Base-by-base conservation (phyloP, 352 stramenopile species). In the Pseudoperonospora humuli region DNA sequence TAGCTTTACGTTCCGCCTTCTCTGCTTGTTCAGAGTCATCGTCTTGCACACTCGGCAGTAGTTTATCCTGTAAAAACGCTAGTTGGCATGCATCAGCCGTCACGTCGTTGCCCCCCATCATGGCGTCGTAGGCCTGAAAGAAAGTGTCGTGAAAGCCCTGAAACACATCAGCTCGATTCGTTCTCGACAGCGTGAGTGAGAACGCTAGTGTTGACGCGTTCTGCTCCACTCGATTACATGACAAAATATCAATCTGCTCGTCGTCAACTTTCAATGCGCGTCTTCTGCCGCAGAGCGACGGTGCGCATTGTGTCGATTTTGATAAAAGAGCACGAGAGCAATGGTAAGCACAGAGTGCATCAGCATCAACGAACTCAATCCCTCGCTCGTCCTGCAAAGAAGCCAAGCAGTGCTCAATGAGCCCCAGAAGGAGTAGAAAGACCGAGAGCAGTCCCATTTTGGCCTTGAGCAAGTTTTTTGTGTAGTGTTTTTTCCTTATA, bases 41-140 rank as follows among this genome's bases (percentile, higher is more conserved):
- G 19, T 72, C 53, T 10, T 64, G 34, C 6, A 70, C 51, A 2
- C 42, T 65, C 2, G 69, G 61, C 15, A 86, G 51, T 25, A 84
- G 41, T 50, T 81, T 67, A 14, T 82, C 46, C 46, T 85, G 75
- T 15, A 87, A 20, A 42, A 80, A 83, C 15, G 75, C 64, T 19
- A 90, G 35, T 35, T 85, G 67, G 19, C 75, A 90, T 14, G 71
- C 75, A 21, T 85, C 72, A 25, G 60, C 49, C 13, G 50, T 78
- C 15, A 78, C 56, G 54, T 81, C 77, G 14, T 55, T 56, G 31
- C 71, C 80, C 7, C 54, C 54, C 37, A 87, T 17, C 67, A 86
- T 80, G 8, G 63, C 60, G 57, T 90, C 69, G 29, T 79, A 85
- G 19, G 72, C 75, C 7, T 47, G 31, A 54, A 84, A 84, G 39